Conservation (phyloP, 1,284 basidiomycete genomes). For the Pseudozyma sp. region DNA sequence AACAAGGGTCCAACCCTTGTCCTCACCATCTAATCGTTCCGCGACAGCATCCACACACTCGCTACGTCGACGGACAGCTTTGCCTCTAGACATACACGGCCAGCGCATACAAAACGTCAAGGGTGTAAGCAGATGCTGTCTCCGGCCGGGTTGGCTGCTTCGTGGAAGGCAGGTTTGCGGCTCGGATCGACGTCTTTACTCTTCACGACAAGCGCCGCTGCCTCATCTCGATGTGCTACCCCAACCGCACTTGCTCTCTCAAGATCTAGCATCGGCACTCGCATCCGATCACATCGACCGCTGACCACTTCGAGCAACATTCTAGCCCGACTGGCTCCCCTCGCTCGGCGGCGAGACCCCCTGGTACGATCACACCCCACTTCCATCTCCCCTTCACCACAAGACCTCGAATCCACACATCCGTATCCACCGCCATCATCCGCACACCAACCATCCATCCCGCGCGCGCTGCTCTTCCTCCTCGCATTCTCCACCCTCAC, state of each 20-base stretch:
- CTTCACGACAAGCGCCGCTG: not conserved
- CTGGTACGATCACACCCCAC: not conserved
- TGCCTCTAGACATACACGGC: not conserved
- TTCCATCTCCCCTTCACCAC: not conserved
- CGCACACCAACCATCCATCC: slow-evolving; percentile 21
- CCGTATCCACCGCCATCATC: slow-evolving; percentile 1
- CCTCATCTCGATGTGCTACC: not conserved
- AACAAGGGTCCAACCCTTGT: not conserved
- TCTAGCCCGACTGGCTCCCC: not conserved
- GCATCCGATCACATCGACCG: not conserved
- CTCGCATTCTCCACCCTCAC: slow-evolving; percentile 30
- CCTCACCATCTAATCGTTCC: too few species aligned
- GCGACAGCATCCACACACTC: too few species aligned
- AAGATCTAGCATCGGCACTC: not conserved
- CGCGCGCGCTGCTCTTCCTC: slow-evolving; percentile 26
- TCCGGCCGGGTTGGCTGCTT: slow-evolving; percentile 7
- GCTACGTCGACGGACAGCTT: too few species aligned
- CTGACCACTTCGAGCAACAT: not conserved
- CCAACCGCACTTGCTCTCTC: not conserved
- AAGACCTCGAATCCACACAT: slow-evolving; percentile 4
- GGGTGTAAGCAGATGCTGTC: slow-evolving; percentile 3
- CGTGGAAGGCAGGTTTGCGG: slow-evolving; percentile 3
- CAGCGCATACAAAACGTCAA: too few species aligned
- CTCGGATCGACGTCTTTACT: not conserved
- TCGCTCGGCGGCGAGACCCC: not conserved